phyloP scores from a whole-genome alignment of 768 basidiomycete genomes.

The Rhodotorula diobovata region DNA sequence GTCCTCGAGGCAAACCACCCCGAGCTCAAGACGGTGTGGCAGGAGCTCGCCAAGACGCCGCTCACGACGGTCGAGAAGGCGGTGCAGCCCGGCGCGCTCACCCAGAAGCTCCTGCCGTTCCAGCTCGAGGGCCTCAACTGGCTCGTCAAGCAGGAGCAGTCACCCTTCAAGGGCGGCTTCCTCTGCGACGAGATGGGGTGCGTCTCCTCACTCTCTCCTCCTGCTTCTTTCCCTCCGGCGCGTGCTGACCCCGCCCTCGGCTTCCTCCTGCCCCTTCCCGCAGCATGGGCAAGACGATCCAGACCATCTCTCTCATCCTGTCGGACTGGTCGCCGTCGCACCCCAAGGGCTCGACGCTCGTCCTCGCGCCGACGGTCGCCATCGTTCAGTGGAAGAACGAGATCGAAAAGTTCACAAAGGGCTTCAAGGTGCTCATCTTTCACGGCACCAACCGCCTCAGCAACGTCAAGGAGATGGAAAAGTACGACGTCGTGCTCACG shows the following conservation, averaged over 20 bases:
- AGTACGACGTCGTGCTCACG: slow-evolving; percentile 84
- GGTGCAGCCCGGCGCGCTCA: slow-evolving; percentile 76
- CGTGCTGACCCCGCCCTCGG: not conserved
- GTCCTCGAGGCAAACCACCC: slow-evolving; percentile 37
- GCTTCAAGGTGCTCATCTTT: slow-evolving; percentile 70
- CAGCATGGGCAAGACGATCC: slow-evolving; percentile 91
- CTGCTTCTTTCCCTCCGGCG: not conserved
- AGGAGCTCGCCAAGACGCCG: slow-evolving; percentile 65
- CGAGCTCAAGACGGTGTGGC: slow-evolving; percentile 25
- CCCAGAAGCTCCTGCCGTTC: slow-evolving; percentile 82
- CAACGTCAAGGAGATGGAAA: slow-evolving; percentile 63
- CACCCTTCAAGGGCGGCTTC: slow-evolving; percentile 76
- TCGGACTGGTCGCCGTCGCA: slow-evolving; percentile 54
- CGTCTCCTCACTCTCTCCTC: not conserved
- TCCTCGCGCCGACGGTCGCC: slow-evolving; percentile 66
- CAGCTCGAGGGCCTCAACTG: slow-evolving; percentile 90
- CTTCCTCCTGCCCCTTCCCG: no score
- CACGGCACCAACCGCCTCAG: slow-evolving; percentile 35
- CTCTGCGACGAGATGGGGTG: slow-evolving; percentile 62
- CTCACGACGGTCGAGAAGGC: slow-evolving; percentile 62
- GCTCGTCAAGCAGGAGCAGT: slow-evolving; percentile 90
- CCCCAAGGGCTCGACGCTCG: slow-evolving; percentile 70
- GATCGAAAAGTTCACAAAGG: slow-evolving; percentile 75
- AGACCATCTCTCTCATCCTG: slow-evolving; percentile 84
- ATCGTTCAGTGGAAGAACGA: slow-evolving; percentile 88